A percentile compares a stretch with the other conserved stretches of the same genome.
These are phyloP conservation scores for Marsdenia floribunda DNA, from an alignment of 257 asterid genomes.

Conservation along the genomic window DNA sequence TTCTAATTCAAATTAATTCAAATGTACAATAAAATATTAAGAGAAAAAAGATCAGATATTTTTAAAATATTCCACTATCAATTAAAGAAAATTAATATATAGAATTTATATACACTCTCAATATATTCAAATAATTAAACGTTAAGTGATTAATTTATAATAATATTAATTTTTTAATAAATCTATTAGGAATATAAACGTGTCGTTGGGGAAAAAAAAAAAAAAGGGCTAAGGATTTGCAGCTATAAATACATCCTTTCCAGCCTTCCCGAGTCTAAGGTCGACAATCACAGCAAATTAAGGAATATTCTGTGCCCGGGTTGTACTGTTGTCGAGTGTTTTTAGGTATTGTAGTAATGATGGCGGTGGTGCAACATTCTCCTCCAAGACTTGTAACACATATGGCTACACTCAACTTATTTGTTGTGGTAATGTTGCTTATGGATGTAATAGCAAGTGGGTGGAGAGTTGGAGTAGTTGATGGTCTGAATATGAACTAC, in stretches of 20 bases:
- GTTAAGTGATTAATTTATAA: too few relatives aligned
- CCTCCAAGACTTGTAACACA: constrained; percentile 1
- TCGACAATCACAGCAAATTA: not conserved
- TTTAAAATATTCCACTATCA: too few relatives aligned
- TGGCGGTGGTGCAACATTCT: not conserved
- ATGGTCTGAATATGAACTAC: constrained; percentile 65
- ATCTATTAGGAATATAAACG: too few relatives aligned
- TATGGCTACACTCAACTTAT: constrained; percentile 28
- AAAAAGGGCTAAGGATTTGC: not conserved
- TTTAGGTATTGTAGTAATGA: too few relatives aligned
- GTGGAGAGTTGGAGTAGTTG: constrained; percentile 26
- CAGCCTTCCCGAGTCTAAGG: not conserved
- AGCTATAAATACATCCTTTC: constrained; percentile 11
- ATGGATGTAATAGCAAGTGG: constrained; percentile 33
- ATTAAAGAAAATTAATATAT: too few relatives aligned
- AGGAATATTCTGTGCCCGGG: not conserved
- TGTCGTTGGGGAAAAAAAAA: too few relatives aligned
- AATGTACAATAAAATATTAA: too few relatives aligned
- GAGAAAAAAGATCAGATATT: too few relatives aligned
- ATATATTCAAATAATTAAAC: too few relatives aligned
- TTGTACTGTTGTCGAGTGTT: not conserved
- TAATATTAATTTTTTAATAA: too few relatives aligned
- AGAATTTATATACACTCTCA: too few relatives aligned
- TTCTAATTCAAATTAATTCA: too few relatives aligned
- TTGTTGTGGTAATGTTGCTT: constrained; percentile 26